A percentile compares a stretch with the other conserved stretches of the same genome.
phyloP scores from a whole-genome alignment of 805 yeast genomes.

The Yarrowia sp. region DNA sequence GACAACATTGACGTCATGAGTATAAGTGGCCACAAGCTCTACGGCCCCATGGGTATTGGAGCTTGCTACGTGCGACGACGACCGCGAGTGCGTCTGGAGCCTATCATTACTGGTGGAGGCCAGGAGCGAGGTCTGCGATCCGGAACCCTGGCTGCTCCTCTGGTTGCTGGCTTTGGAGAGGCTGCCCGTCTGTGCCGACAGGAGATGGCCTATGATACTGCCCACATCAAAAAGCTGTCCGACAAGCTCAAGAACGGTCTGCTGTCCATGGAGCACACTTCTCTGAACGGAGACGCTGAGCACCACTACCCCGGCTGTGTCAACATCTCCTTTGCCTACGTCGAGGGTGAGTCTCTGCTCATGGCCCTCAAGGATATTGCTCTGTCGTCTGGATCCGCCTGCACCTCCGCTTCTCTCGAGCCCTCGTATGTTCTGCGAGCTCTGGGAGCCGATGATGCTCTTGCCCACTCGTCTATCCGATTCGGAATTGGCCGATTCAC shows the following conservation, averaged over 20 bases:
- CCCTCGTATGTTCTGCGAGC: constrained; percentile 98
- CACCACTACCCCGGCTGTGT: constrained; percentile 92
- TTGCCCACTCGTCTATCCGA: constrained; percentile 97
- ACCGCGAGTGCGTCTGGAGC: constrained; percentile 96
- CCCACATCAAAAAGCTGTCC: constrained; percentile 74
- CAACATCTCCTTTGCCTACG: constrained; percentile 93
- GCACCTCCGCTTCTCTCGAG: constrained; percentile 97
- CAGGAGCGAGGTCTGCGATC: constrained; percentile 98
- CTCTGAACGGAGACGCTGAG: constrained; percentile 80
- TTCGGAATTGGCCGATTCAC: constrained; percentile 98
- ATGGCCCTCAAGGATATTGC: constrained; percentile 99
- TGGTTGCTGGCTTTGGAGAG: constrained; percentile 95
- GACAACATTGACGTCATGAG: constrained; percentile 93
- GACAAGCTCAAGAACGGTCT: constrained; percentile 74
- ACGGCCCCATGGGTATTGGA: constrained; percentile 98
- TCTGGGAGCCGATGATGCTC: constrained; percentile 95
- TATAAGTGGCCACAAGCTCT: constrained; percentile 93
- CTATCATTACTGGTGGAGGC: constrained; percentile 96
- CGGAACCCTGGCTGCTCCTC: constrained; percentile 97
- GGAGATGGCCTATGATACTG: constrained; percentile 76
- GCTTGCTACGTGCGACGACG: constrained; percentile 95
- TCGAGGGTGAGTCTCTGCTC: constrained; percentile 95
- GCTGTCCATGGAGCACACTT: constrained; percentile 84
- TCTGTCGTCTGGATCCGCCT: constrained; percentile 94
- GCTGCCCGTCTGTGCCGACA: constrained; percentile 83